A percentile compares a stretch with the other conserved stretches of the same genome.
Evolutionary conservation across 2,329 filamentous ascomycete genomes (phyloP).

Genomic region (Eurotiales sp.): DNA sequence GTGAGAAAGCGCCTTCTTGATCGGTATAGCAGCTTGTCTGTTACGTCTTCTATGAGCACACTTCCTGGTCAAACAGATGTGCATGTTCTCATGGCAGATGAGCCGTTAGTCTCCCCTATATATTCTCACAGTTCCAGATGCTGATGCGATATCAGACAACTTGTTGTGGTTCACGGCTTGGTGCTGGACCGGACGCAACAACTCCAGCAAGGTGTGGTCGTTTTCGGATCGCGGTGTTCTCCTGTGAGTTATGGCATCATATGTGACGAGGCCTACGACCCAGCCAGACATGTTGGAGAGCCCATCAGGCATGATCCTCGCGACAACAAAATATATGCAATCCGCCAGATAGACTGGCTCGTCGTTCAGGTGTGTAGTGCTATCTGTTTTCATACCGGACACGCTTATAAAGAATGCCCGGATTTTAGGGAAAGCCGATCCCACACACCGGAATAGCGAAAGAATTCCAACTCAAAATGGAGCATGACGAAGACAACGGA

Average conservation of each 20-base stretch:
- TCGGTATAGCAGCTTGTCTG: slow-evolving; percentile 18
- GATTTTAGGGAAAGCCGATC: slow-evolving; percentile 20
- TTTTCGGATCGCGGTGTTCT: slow-evolving; percentile 30
- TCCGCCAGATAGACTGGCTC: slow-evolving; percentile 35
- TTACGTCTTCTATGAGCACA: not conserved
- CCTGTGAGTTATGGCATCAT: slow-evolving; percentile 36
- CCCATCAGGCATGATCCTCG: slow-evolving; percentile 25
- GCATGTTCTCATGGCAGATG: slow-evolving; percentile 29
- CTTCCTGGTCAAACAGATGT: slow-evolving; percentile 16
- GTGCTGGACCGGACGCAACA: slow-evolving; percentile 32
- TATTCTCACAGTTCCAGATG: not conserved
- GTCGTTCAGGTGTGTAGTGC: slow-evolving; percentile 27
- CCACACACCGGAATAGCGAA: slow-evolving; percentile 23
- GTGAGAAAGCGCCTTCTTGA: slow-evolving; percentile 24
- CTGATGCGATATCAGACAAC: slow-evolving; percentile 21
- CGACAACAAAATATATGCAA: slow-evolving; percentile 30
- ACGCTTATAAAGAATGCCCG: too few relatives aligned
- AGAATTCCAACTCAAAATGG: slow-evolving; percentile 25
- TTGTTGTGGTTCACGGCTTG: slow-evolving; percentile 32
- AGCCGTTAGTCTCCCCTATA: slow-evolving; percentile 23
- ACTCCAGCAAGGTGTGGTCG: slow-evolving; percentile 23
- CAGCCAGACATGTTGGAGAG: slow-evolving; percentile 25
- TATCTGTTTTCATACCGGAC: too few relatives aligned
- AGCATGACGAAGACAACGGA: slow-evolving; percentile 19
- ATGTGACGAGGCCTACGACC: slow-evolving; percentile 29